phyloP scores from a whole-genome alignment of 768 basidiomycete species.

The Xerocomellus chrysenteron region DNA sequence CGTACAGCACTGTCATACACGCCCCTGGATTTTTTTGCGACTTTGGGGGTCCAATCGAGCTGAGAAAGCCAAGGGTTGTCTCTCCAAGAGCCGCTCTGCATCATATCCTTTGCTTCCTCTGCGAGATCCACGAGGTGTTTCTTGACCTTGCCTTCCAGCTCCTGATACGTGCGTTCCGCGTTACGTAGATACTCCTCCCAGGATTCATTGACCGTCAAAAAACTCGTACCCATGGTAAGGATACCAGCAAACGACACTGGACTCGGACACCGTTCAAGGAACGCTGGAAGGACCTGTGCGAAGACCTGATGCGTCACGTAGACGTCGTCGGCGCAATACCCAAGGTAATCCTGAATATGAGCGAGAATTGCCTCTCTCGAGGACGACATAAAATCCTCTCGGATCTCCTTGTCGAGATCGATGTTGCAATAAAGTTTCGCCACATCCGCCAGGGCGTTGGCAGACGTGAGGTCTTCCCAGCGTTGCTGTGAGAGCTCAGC shows the following conservation, averaged over 20 bases:
- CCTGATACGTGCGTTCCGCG: slow-evolving; percentile 75
- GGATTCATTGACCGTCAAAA: slow-evolving; percentile 84
- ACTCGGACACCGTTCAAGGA: slow-evolving; percentile 80
- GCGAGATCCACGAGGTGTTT: slow-evolving; percentile 67
- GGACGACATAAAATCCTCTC: slow-evolving; percentile 73
- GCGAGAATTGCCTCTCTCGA: slow-evolving; percentile 64
- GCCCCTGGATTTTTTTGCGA: slow-evolving; percentile 67
- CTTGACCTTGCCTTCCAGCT: slow-evolving; percentile 64
- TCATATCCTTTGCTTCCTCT: slow-evolving; percentile 49
- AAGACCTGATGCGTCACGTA: slow-evolving; percentile 82
- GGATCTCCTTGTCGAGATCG: slow-evolving; percentile 70
- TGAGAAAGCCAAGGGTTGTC: slow-evolving; percentile 84
- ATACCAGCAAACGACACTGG: slow-evolving; percentile 93
- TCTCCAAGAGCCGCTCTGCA: slow-evolving; percentile 56
- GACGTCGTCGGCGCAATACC: slow-evolving; percentile 87
- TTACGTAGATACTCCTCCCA: slow-evolving; percentile 83
- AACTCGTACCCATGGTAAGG: slow-evolving; percentile 87
- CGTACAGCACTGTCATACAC: slow-evolving; percentile 35
- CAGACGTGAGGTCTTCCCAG: slow-evolving; percentile 93
- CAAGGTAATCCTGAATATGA: slow-evolving; percentile 69
- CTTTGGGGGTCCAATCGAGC: slow-evolving; percentile 94
- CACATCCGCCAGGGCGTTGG: slow-evolving; percentile 90
- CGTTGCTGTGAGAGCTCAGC: slow-evolving; percentile 50
- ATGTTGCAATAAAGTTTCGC: slow-evolving; percentile 87
- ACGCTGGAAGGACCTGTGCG: slow-evolving; percentile 72